Conservation (phyloP, 495 filamentous ascomycete species). For the Penicillium cinerascens region DNA sequence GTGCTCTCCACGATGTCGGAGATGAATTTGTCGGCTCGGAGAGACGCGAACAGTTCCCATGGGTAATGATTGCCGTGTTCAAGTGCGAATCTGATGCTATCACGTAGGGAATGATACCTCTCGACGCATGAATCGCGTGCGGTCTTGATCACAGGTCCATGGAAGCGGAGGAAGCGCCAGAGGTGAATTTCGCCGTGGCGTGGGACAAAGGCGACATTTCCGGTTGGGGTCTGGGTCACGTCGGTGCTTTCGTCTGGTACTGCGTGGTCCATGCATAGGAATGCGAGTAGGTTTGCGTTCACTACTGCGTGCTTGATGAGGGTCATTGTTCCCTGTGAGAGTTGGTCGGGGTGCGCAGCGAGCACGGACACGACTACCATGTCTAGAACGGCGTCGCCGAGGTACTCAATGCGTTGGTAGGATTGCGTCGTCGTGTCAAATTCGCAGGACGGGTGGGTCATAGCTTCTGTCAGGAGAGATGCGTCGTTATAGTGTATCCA, state of each 20-base stretch:
- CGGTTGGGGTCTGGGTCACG: not conserved
- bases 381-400: constrained; percentile 87
- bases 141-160: constrained; percentile 39
- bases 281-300: constrained; percentile 86
- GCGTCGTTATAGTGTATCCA: constrained; percentile 67
- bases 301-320: constrained; percentile 69
- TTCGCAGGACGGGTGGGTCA: constrained; percentile 76
- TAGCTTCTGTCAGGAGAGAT: constrained; percentile 71
- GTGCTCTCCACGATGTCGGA: constrained; percentile 82
- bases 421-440: constrained; percentile 52
- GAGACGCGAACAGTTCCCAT: constrained; percentile 64
- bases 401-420: constrained; percentile 85
- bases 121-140: constrained; percentile 42
- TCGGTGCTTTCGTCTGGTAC: constrained; percentile 14
- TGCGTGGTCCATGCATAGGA: constrained; percentile 59
- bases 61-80: constrained; percentile 55
- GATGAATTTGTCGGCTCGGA: constrained; percentile 75
- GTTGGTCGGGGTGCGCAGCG: constrained; percentile 37
- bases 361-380: constrained; percentile 61
- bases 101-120: constrained; percentile 50
- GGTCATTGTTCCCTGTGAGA: constrained; percentile 69
- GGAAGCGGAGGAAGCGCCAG: constrained; percentile 68
- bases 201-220: not conserved
- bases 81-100: constrained; percentile 49
- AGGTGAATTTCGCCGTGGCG: constrained; percentile 38